Evolutionary conservation across 2,329 filamentous ascomycete genomes (phyloP), one percentile per base, ranked within the genome.

Genomic region (Alternaria sp.): DNA sequence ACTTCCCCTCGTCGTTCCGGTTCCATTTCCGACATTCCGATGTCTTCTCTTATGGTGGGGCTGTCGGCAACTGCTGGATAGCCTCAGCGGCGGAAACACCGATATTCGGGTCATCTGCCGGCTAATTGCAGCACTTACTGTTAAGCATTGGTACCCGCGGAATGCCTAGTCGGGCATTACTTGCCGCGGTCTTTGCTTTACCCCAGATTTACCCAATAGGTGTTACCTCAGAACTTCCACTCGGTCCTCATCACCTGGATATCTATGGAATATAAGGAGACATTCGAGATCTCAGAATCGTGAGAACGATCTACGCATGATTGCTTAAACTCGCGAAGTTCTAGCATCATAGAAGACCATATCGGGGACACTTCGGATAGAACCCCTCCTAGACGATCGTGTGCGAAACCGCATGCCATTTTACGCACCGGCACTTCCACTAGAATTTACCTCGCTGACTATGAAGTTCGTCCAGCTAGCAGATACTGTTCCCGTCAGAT

Each of bases 71-170:
- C 60, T 63, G 67, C 51, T 61, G 10, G 32, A 13, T 23, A 52
- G 23, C 30, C 43, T n/a, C 13, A 57, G 49, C 65, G 65, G 67
- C 65, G 58, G 62, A 63, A 69, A 47, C 51, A 66, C 68, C 69
- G 68, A 70, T 30, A 15, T 53, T 68, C 66, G 63, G 66, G 61
- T 50, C 59, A 65, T 58, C 57, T 65, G 55, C 69, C 69, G 71
- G 43, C 32, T 43, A 51, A 54, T 54, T 28, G 23, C 32, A 23
- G 23, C 21, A 52, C 47, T 66, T 46, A 61, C 5, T 2, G 10
- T 36, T 59, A 7, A 30, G 10, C 10, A 6, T 17, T 7, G 2
- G 40, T 53, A 19, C 15, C 50, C 45, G 32, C 56, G 56, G 43
- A 21, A 26, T 54, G 50, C 47, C 53, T 19, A 23, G 32, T 50